Evolutionary conservation across 2,329 filamentous ascomycete genomes (phyloP).

Genomic region (Colletotrichum liaoningense): DNA sequence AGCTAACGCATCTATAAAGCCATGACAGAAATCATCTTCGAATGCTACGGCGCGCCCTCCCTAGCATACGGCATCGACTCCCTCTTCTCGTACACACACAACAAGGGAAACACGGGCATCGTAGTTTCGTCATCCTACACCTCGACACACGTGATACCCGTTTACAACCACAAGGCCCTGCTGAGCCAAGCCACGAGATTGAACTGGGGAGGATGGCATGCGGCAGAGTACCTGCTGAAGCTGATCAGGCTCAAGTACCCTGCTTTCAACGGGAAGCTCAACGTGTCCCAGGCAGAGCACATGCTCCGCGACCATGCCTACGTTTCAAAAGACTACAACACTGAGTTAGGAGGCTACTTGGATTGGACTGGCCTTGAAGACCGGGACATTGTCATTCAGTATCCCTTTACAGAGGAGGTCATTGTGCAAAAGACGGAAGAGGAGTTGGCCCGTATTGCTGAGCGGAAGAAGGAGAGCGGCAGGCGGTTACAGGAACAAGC

Average conservation of each 20-base stretch:
- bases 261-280: constrained; percentile 86
- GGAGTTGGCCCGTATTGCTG: constrained; percentile 88
- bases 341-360: constrained; percentile 80
- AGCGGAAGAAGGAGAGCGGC: constrained; percentile 95
- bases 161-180: constrained; percentile 86
- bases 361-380: constrained; percentile 95
- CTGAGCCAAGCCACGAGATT: constrained; percentile 87
- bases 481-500: constrained; percentile 93
- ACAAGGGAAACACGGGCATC: constrained; percentile 86
- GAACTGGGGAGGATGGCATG: constrained; percentile 95
- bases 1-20: constrained; percentile 62
- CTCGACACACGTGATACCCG: constrained; percentile 94
- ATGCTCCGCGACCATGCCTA: constrained; percentile 92
- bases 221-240: constrained; percentile 90
- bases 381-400: constrained; percentile 88
- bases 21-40: constrained; percentile 98
- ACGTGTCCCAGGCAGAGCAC: constrained; percentile 85
- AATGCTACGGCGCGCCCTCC: constrained; percentile 92
- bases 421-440: constrained; percentile 93
- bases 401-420: constrained; percentile 92
- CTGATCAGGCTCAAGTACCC: constrained; percentile 93
- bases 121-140: constrained; percentile 94
- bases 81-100: constrained; percentile 94
- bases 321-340: constrained; percentile 84
- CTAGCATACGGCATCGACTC: constrained; percentile 96